phyloP scores from a whole-genome alignment of 2,329 filamentous ascomycete genomes.

The Pseudonectria foliicola region DNA sequence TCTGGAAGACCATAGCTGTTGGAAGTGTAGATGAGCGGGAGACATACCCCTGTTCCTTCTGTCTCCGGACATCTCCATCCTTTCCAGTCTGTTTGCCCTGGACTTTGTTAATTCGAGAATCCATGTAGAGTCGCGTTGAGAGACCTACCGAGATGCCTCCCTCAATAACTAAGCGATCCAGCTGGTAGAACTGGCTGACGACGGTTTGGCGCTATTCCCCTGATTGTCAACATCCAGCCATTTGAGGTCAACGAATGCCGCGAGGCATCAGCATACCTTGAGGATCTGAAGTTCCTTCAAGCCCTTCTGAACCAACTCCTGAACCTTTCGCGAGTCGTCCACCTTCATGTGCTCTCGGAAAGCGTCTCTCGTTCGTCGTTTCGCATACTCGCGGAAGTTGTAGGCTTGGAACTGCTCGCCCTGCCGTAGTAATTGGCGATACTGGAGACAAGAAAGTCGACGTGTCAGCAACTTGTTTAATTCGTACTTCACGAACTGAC shows the following conservation, averaged over 20 bases:
- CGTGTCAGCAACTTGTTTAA: constrained; percentile 8
- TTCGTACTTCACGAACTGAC: neutral
- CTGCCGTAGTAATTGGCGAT: constrained; percentile 84
- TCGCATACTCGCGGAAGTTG: constrained; percentile 97
- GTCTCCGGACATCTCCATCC: constrained; percentile 61
- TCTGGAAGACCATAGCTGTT: too few relatives aligned
- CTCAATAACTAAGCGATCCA: constrained; percentile 88
- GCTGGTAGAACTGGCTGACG: constrained; percentile 89
- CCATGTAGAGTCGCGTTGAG: neutral
- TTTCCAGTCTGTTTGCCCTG: constrained; percentile 64
- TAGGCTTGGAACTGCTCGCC: constrained; percentile 84
- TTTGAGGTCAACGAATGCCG: too few relatives aligned
- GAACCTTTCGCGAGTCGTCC: constrained; percentile 66
- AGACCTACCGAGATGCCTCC: constrained; percentile 63
- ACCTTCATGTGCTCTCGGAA: constrained; percentile 75
- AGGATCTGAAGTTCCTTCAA: constrained; percentile 79
- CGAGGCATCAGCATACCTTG: constrained; percentile 56
- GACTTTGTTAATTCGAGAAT: constrained; percentile 8
- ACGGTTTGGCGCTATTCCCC: constrained; percentile 78
- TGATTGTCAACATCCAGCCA: constrained; percentile 3
- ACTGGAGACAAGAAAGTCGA: constrained; percentile 50
- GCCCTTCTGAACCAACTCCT: constrained; percentile 85
- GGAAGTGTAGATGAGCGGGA: too few relatives aligned
- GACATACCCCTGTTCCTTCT: constrained; percentile 72
- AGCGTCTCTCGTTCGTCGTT: constrained; percentile 80